Percentiles rank a stretch among this genome's conserved stretches.
Evolutionary conservation across 2,329 filamentous ascomycete species (phyloP).

Genomic region (Diplodia scrobiculata): DNA sequence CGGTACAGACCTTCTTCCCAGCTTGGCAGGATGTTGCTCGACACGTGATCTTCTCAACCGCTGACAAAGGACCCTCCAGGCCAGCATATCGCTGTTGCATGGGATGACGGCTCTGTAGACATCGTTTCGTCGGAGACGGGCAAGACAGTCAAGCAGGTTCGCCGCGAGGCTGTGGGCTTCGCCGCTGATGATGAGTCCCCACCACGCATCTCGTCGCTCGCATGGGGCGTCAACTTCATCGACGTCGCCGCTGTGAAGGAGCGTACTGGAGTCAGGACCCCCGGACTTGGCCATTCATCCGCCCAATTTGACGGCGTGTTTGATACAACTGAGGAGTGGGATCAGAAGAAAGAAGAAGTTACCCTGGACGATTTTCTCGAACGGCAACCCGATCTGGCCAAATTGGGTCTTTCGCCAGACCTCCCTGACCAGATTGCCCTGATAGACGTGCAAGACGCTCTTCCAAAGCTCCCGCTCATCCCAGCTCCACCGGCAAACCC

Average conservation of each 20-base stretch:
- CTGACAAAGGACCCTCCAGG: conserved; percentile 50
- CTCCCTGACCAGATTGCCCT: conserved; percentile 46
- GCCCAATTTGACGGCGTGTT: background rate
- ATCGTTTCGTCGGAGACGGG: conserved; percentile 77
- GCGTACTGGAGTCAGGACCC: conserved; percentile 40
- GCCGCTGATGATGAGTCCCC: conserved; percentile 29
- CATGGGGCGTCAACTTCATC: conserved; percentile 60
- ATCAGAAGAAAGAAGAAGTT: conserved; percentile 40
- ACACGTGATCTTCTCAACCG: conserved; percentile 5
- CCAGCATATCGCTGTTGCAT: conserved; percentile 77
- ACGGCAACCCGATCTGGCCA: conserved; percentile 40
- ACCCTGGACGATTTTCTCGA: conserved; percentile 47
- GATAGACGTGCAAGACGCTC: conserved; percentile 45
- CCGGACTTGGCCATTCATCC: conserved; percentile 22
- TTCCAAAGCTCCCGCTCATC: conserved; percentile 46
- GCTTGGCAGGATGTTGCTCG: background rate
- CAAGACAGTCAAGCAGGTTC: conserved; percentile 61
- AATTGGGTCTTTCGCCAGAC: conserved; percentile 43
- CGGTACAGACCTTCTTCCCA: conserved; percentile 34
- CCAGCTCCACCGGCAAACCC: conserved; percentile 41
- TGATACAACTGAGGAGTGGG: conserved; percentile 41
- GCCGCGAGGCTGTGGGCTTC: conserved; percentile 1
- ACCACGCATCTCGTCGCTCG: conserved; percentile 50
- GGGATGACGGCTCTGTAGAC: conserved; percentile 77
- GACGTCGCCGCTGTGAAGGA: conserved; percentile 51